A percentile compares a stretch with the other conserved stretches of the same genome.
These are phyloP conservation scores for Suillus discolor DNA, from an alignment of 768 basidiomycete species.

Conservation along the genomic window DNA sequence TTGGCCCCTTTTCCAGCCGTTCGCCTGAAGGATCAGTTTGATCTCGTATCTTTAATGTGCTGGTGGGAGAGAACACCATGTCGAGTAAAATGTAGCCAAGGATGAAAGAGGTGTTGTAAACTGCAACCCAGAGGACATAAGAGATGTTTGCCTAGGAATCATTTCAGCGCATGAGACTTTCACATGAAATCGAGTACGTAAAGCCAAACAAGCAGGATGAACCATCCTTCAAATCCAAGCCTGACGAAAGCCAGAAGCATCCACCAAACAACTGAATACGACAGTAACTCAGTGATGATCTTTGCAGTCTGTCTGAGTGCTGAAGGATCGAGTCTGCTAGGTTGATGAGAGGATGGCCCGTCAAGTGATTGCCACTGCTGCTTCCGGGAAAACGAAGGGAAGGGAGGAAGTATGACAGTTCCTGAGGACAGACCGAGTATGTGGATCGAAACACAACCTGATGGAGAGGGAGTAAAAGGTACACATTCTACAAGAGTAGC, in stretches of 20 bases:
- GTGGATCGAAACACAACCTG: constrained; percentile 91
- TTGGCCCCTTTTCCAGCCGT: constrained; percentile 24
- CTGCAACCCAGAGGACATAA: constrained; percentile 88
- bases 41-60: constrained; percentile 30
- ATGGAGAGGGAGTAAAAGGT: background rate
- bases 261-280: constrained; percentile 88
- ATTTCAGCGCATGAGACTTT: background rate
- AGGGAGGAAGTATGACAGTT: constrained; percentile 76
- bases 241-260: constrained; percentile 43
- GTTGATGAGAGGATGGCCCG: constrained; percentile 6
- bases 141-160: constrained; percentile 73
- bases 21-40: constrained; percentile 25
- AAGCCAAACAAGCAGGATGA: constrained; percentile 25
- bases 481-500: background rate
- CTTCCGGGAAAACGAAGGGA: constrained; percentile 69
- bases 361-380: constrained; percentile 37
- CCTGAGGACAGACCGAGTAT: constrained; percentile 84
- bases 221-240: constrained; percentile 51
- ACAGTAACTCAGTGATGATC: constrained; percentile 73
- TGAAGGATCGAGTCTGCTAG: constrained; percentile 15
- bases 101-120: constrained; percentile 87
- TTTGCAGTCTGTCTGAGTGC: constrained; percentile 66
- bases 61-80: constrained; percentile 61
- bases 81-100: constrained; percentile 81
- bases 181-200: background rate